Percentiles rank a stretch among this genome's conserved stretches.
These are phyloP conservation scores for Hirsutella minnesotensis DNA, from an alignment of 2,329 filamentous ascomycete species.

Conservation along the genomic window DNA sequence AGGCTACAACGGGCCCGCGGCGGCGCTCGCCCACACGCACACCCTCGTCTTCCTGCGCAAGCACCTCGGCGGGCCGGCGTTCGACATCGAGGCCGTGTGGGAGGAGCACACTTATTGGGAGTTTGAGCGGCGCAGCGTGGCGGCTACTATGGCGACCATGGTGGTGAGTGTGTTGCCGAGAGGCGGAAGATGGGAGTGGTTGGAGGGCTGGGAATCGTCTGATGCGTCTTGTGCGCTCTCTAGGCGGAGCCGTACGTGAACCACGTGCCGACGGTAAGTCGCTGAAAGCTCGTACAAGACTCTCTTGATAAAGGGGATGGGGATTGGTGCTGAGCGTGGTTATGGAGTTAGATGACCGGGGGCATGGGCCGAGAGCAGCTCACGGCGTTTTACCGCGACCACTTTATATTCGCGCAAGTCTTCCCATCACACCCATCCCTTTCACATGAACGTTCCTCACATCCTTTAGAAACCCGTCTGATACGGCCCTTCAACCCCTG, in stretches of 20 bases:
- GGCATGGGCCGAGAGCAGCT: constrained; percentile 53
- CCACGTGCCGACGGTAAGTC: constrained; percentile 50
- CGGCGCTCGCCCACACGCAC: constrained; percentile 52
- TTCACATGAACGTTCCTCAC: no score
- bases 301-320: no score
- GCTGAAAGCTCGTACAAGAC: constrained; percentile 11
- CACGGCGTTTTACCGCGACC: constrained; percentile 56
- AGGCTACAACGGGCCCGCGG: constrained; percentile 38
- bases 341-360: constrained; percentile 45
- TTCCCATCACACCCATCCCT: not conserved
- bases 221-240: not conserved
- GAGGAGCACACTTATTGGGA: constrained; percentile 64
- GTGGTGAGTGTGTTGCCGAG: constrained; percentile 29
- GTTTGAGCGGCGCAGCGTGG: constrained; percentile 55
- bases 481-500: constrained; percentile 53
- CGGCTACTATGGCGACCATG: constrained; percentile 67
- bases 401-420: constrained; percentile 50
- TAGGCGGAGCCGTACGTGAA: constrained; percentile 58
- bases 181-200: no score
- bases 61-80: constrained; percentile 50
- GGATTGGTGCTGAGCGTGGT: no score
- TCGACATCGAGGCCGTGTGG: constrained; percentile 68
- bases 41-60: constrained; percentile 53
- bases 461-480: constrained; percentile 45
- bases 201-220: no score